Evolutionary conservation across 2,329 filamentous ascomycete genomes (phyloP).

Genomic region (Dothiorella sarmentorum): DNA sequence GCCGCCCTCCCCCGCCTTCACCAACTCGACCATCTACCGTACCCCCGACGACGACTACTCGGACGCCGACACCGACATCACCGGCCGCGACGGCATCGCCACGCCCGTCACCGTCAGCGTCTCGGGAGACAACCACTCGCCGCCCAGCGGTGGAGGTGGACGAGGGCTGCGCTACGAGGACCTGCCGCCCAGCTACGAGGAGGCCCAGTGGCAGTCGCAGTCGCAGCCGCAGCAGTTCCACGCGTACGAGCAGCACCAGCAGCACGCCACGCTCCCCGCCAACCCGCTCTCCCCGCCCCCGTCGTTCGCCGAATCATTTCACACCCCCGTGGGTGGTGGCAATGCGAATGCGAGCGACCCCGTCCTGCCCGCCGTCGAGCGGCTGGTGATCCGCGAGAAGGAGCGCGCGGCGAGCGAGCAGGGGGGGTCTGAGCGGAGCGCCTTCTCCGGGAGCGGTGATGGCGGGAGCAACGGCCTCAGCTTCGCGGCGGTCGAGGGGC

Average conservation of each 20-base stretch:
- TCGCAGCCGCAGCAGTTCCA: not conserved
- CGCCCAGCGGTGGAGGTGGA: not conserved
- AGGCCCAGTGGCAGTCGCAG: slow-evolving; percentile 26
- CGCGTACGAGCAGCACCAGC: not conserved
- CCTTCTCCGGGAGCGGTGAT: not conserved
- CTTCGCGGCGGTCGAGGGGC: slow-evolving; percentile 7
- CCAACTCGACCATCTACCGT: slow-evolving; percentile 12
- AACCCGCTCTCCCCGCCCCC: not conserved
- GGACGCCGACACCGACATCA: not conserved
- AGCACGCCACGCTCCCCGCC: not conserved
- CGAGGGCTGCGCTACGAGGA: slow-evolving; percentile 34
- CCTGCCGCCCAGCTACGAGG: slow-evolving; percentile 36
- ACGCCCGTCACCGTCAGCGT: not conserved
- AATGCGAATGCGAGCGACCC: not conserved
- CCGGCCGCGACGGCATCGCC: not conserved
- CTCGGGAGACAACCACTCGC: not conserved
- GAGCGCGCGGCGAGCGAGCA: slow-evolving; percentile 10
- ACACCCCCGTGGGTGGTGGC: no score
- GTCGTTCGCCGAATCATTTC: not conserved
- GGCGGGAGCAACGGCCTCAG: not conserved
- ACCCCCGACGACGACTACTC: not conserved
- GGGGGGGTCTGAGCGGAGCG: not conserved
- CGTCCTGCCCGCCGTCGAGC: not conserved
- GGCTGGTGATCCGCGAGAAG: slow-evolving; percentile 1
- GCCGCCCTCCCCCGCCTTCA: slow-evolving; percentile 1